phyloP scores from a whole-genome alignment of 495 filamentous ascomycete genomes.

The Terfezia boudieri region DNA sequence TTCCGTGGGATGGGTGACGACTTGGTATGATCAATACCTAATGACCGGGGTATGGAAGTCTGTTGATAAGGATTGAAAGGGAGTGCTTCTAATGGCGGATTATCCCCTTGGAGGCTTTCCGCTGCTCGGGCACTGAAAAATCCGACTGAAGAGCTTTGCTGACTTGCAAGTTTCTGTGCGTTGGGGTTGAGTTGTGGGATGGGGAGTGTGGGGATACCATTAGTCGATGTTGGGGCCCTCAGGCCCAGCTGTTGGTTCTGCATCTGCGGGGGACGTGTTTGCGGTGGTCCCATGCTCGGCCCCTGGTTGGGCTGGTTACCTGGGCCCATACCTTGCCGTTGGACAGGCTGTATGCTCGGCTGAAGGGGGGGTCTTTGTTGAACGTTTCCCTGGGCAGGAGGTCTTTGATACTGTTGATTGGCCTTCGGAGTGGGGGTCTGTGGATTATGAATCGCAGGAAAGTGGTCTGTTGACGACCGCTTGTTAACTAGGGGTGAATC shows the following conservation, averaged over 20 bases:
- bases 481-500: neutral
- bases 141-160: conserved; percentile 6
- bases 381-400: neutral
- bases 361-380: neutral
- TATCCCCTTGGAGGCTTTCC: conserved; percentile 7
- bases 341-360: neutral
- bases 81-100: conserved; percentile 7
- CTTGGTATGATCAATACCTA: conserved; percentile 18
- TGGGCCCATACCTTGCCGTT: neutral
- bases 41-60: conserved; percentile 16
- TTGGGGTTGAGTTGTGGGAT: neutral
- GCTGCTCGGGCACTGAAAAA: conserved; percentile 17
- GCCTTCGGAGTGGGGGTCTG: neutral
- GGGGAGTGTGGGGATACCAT: conserved; percentile 1
- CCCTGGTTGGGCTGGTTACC: neutral
- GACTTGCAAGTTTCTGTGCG: neutral
- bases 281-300: neutral
- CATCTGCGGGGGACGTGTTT: conserved; percentile 1
- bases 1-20: conserved; percentile 17
- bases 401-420: neutral
- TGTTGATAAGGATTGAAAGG: conserved; percentile 15
- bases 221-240: conserved; percentile 8
- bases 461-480: neutral
- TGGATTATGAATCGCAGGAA: neutral
- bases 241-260: conserved; percentile 4